Conservation (phyloP, 768 basidiomycete species). For the Mycena chlorophos region DNA sequence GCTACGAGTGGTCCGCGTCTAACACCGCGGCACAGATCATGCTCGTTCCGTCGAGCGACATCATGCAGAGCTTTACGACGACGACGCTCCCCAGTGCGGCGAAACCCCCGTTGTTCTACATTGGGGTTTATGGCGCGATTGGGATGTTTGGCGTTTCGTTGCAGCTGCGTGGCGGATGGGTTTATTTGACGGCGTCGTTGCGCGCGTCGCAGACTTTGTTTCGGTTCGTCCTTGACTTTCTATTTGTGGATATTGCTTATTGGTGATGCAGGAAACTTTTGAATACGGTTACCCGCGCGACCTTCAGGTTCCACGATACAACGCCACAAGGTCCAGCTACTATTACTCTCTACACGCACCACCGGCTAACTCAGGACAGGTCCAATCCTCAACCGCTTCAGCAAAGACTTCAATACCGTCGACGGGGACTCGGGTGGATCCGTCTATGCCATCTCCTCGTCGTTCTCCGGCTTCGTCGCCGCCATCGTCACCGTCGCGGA, state of each 20-base stretch:
- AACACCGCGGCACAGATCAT: slow-evolving; percentile 11
- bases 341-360: too few relatives aligned
- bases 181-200: slow-evolving; percentile 61
- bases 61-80: slow-evolving; percentile 40
- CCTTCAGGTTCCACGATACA: slow-evolving; percentile 63
- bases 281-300: slow-evolving; percentile 69
- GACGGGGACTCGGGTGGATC: slow-evolving; percentile 70
- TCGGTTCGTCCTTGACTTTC: slow-evolving; percentile 26
- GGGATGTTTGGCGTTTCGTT: slow-evolving; percentile 27
- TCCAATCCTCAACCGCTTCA: slow-evolving; percentile 84
- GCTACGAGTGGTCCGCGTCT: slow-evolving; percentile 25
- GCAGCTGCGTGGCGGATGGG: not conserved
- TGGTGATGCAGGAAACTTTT: slow-evolving; percentile 46
- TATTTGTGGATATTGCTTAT: slow-evolving; percentile 33
- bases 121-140: slow-evolving; percentile 63
- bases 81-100: slow-evolving; percentile 35
- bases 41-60: slow-evolving; percentile 23
- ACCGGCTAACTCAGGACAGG: slow-evolving; percentile 47
- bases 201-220: slow-evolving; percentile 46
- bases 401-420: slow-evolving; percentile 84
- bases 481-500: slow-evolving; percentile 73
- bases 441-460: slow-evolving; percentile 72
- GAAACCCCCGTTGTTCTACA: slow-evolving; percentile 69
- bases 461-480: slow-evolving; percentile 72
- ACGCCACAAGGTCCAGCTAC: slow-evolving; percentile 85